Percentiles rank a stretch among this genome's conserved stretches.
Conservation (phyloP, 768 basidiomycete genomes). For the Serendipita sp. region DNA sequence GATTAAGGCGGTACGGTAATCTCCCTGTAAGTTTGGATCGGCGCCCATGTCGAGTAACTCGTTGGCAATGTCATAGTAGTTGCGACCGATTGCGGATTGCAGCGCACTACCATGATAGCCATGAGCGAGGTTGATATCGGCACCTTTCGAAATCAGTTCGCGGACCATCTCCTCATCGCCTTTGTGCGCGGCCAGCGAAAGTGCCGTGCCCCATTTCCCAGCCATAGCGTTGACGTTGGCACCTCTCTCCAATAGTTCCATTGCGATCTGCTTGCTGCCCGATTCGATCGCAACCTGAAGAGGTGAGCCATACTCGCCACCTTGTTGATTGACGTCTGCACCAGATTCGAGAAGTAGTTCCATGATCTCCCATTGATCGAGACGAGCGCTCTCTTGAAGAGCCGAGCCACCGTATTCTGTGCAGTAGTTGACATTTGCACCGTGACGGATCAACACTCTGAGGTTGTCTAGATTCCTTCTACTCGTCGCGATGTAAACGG, state of each 20-base stretch:
- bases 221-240: not conserved
- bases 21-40: slow-evolving; percentile 20
- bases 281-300: not conserved
- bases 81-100: not conserved
- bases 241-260: not conserved
- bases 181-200: not conserved
- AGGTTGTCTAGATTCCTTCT: too few relatives aligned
- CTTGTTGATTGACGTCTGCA: not conserved
- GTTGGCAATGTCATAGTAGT: not conserved
- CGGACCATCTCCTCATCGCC: too few relatives aligned
- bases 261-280: not conserved
- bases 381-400: too few relatives aligned
- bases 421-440: too few relatives aligned
- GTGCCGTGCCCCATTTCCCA: not conserved
- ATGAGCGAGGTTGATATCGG: too few relatives aligned
- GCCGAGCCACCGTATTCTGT: too few relatives aligned
- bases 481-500: too few relatives aligned
- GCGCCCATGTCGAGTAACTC: slow-evolving; percentile 19
- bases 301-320: not conserved
- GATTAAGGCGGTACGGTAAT: too few relatives aligned
- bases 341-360: not conserved
- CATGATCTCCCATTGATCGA: too few relatives aligned
- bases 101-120: too few relatives aligned
- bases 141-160: too few relatives aligned
- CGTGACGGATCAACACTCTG: too few relatives aligned